A percentile compares a stretch with the other conserved stretches of the same genome.
These are phyloP conservation scores for Phytophthora sojae DNA, from an alignment of 352 stramenopile genomes.

Conservation along the genomic window DNA sequence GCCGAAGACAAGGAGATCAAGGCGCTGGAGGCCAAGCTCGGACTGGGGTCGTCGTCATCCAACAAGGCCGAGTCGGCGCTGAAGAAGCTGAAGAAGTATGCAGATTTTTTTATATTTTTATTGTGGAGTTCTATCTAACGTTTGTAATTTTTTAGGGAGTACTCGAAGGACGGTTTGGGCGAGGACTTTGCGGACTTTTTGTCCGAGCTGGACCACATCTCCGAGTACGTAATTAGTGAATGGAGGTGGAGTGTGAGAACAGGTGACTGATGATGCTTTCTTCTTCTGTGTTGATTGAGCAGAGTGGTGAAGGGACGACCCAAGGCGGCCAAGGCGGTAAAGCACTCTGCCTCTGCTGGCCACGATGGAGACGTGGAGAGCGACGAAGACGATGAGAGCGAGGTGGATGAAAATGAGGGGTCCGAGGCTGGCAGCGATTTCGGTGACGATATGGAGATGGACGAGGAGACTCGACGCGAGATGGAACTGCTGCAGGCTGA, in stretches of 20 bases:
- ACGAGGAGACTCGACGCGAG: conserved; percentile 81
- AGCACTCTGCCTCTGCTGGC: background rate
- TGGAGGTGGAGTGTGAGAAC: conserved; percentile 3
- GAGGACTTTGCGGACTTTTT: conserved; percentile 88
- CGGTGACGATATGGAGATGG: conserved; percentile 70
- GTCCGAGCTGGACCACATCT: conserved; percentile 74
- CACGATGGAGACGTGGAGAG: conserved; percentile 33
- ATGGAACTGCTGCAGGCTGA: conserved; percentile 80
- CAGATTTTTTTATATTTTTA: background rate
- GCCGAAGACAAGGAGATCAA: conserved; percentile 74
- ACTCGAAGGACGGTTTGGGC: conserved; percentile 77
- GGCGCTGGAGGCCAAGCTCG: conserved; percentile 76
- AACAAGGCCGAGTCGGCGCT: conserved; percentile 55
- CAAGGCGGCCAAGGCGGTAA: conserved; percentile 21
- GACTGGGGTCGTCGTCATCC: conserved; percentile 40
- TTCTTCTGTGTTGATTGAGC: conserved; percentile 1
- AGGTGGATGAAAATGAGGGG: conserved; percentile 36
- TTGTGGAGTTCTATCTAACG: background rate
- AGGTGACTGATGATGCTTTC: background rate
- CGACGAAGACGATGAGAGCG: conserved; percentile 33
- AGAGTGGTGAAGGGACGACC: conserved; percentile 71
- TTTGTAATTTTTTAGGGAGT: conserved; percentile 55
- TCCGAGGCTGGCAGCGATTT: conserved; percentile 32
- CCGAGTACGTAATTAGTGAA: conserved; percentile 44
- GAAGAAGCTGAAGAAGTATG: conserved; percentile 79